These are phyloP conservation scores for Pythium diclinum DNA, from an alignment of 352 stramenopile species.

Conservation along the genomic window DNA sequence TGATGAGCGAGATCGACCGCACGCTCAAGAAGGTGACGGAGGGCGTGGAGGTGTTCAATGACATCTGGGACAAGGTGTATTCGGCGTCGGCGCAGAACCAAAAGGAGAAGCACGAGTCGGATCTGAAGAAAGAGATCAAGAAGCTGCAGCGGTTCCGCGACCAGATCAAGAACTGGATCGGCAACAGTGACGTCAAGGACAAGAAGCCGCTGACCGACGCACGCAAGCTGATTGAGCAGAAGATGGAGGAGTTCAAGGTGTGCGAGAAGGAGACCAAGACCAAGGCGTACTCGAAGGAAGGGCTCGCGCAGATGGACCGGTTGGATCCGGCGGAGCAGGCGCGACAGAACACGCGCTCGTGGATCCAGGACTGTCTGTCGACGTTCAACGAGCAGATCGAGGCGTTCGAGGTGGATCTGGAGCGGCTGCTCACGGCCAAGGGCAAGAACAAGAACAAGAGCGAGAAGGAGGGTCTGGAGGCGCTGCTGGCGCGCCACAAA, in stretches of 20 bases:
- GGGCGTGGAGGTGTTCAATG: conserved; percentile 98
- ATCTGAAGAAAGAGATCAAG: conserved; percentile 99
- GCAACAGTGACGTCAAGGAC: conserved; percentile 97
- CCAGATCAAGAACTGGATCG: conserved; percentile 99
- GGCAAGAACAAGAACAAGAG: conserved; percentile 95
- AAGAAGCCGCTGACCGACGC: conserved; percentile 90
- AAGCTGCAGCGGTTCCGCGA: conserved; percentile 98
- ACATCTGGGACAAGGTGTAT: conserved; percentile 99
- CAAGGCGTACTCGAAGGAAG: conserved; percentile 99
- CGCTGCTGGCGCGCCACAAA: conserved; percentile 91
- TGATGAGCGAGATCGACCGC: conserved; percentile 96
- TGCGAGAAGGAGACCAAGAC: conserved; percentile 99
- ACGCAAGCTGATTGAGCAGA: conserved; percentile 95
- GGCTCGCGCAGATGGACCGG: conserved; percentile 91
- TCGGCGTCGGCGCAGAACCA: conserved; percentile 94
- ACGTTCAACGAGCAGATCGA: conserved; percentile 91
- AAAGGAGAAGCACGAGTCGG: conserved; percentile 99
- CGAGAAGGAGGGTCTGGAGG: conserved; percentile 90
- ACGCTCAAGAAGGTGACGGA: conserved; percentile 99
- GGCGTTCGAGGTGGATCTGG: conserved; percentile 75
- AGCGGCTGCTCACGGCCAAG: conserved; percentile 82
- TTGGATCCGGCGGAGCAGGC: conserved; percentile 89
- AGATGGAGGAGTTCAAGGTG: conserved; percentile 99
- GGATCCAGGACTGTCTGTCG: conserved; percentile 79
- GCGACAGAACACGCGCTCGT: conserved; percentile 72